Percentiles rank a stretch among this genome's conserved stretches.
phyloP scores from a whole-genome alignment of 2,329 filamentous ascomycete species.

The Chlorencoelia australis region DNA sequence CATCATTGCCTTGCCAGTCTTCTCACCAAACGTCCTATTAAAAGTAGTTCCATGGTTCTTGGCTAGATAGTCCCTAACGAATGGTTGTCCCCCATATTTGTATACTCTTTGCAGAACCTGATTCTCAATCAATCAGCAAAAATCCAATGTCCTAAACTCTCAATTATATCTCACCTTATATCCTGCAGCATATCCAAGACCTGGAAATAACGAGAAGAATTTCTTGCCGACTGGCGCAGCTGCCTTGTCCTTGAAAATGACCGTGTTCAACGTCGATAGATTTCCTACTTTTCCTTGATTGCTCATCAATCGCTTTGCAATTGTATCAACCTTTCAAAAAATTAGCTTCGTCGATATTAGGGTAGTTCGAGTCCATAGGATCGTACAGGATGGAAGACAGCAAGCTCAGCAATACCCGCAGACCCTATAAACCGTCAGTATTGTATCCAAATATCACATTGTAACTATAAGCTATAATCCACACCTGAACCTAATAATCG shows the following conservation, averaged over 20 bases:
- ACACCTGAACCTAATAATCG: conserved; percentile 85
- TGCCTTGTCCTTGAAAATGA: conserved; percentile 91
- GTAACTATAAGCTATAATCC: conserved; percentile 12
- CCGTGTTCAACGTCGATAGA: conserved; percentile 26
- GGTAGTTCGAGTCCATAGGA: conserved; percentile 2
- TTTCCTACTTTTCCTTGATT: conserved; percentile 66
- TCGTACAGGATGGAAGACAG: conserved; percentile 81
- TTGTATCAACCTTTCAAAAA: conserved; percentile 76
- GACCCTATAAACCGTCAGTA: conserved; percentile 48
- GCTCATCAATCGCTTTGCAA: conserved; percentile 98
- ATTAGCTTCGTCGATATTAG: conserved; percentile 16
- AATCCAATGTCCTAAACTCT: neutral
- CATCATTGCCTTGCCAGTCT: conserved; percentile 96
- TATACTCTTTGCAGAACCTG: conserved; percentile 88
- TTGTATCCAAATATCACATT: neutral
- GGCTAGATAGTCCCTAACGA: conserved; percentile 81
- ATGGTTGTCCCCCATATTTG: conserved; percentile 97
- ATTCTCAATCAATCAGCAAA: no score
- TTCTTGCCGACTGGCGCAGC: conserved; percentile 59
- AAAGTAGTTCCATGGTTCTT: conserved; percentile 74
- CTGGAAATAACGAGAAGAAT: conserved; percentile 93
- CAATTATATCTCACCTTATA: conserved; percentile 60
- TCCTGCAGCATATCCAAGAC: conserved; percentile 90
- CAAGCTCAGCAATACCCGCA: conserved; percentile 85
- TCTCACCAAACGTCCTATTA: conserved; percentile 84